Evolutionary conservation across 2,329 filamentous ascomycete genomes (phyloP), one percentile per base, ranked within the genome.

Genomic region (Sporothrix luriei): DNA sequence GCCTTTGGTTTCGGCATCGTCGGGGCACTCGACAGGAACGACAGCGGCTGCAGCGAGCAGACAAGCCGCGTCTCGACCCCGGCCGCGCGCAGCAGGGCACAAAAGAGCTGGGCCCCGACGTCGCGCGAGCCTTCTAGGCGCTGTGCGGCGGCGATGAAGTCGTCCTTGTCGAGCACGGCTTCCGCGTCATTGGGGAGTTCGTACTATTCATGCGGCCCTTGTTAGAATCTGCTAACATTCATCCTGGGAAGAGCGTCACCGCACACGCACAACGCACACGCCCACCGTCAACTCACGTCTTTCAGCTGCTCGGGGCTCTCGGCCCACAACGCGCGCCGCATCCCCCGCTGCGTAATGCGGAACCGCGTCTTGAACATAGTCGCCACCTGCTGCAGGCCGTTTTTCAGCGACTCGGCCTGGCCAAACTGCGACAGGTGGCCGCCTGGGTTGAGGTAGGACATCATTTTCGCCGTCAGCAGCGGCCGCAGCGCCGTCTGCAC

Each of bases 21-120:
- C 2, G 86, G 86, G 0, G 82, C 84, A 0, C 81, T 79, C 5
- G 83, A 84, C 2, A 84, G 82, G 74, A 94, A 94, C 0, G 91
- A 85, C 0, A 99, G 82, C 1, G 90, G 88, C 74, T 99, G 95
- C 3, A 99, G 81, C 4, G 95, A 99, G 78, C 93, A 97, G 0
- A 98, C 91, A 4, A 99, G 83, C 14, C 95, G 87, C 5, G 92
- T 85, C 72, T 93, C 88, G 7, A 98, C 88, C 2, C 92, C 93
- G n/a, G 86, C 88, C n/a, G 88, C 87, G 21, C 95, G 89, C 4
- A 99, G 83, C 43, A 98, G 79, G 2, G 94, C 91, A 78, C 95
- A 98, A 75, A 96, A 97, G 0, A 99, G 79, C 77, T 98, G 94
- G 1, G 93, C 91, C 0, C 94, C 95, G 11, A 96, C 84, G 78